A percentile compares a stretch with the other conserved stretches of the same genome.
Evolutionary conservation across 73 alveolate genomes (phyloP).

Genomic region (Uronychia setigera): DNA sequence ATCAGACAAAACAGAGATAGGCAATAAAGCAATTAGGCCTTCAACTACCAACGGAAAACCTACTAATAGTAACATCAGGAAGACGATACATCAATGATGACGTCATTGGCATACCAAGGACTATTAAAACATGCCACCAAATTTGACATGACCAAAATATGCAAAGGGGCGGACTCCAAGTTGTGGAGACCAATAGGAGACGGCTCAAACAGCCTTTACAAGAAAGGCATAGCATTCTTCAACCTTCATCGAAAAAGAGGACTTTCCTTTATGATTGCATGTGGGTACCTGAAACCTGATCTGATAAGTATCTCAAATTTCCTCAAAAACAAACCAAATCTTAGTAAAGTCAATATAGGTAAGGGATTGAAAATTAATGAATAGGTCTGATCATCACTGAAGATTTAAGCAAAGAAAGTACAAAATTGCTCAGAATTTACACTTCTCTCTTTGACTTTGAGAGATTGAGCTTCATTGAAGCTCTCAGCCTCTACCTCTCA

Average conservation of each 20-base stretch:
- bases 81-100: not conserved
- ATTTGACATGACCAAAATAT: not conserved
- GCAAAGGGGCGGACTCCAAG: not conserved
- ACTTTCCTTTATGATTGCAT: not conserved
- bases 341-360: not conserved
- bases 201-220: not conserved
- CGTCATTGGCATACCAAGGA: not conserved
- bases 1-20: too few species aligned
- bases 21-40: too few species aligned
- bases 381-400: not conserved
- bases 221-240: not conserved
- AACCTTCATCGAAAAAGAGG: not conserved
- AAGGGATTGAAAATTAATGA: too few species aligned
- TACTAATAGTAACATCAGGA: not conserved
- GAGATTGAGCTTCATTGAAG: not conserved
- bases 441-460: not conserved
- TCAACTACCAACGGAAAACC: not conserved
- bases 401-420: not conserved
- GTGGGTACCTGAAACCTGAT: not conserved
- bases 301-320: not conserved
- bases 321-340: not conserved
- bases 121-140: not conserved
- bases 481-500: not conserved
- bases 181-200: not conserved
- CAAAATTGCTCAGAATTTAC: not conserved